phyloP scores from a whole-genome alignment of 2,329 filamentous ascomycete species.

The Stachybotrys elegans region DNA sequence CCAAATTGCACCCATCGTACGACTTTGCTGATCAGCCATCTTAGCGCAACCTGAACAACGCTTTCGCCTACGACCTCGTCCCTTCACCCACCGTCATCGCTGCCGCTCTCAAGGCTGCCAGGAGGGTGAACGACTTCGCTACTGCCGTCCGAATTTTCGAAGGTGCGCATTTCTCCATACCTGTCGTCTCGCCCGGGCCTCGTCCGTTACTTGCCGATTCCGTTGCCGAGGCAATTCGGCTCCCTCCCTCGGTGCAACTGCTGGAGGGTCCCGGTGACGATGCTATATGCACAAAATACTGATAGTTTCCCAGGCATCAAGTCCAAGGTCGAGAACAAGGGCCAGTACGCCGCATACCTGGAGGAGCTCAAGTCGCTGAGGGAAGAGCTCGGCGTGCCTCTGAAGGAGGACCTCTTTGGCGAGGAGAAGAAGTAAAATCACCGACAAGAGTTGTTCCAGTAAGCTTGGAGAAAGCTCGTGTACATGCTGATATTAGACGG shows the following conservation, averaged over 20 bases:
- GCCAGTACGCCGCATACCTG: slow-evolving; percentile 95
- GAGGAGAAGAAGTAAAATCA: slow-evolving; percentile 35
- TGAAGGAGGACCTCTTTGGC: slow-evolving; percentile 93
- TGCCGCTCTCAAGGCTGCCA: slow-evolving; percentile 87
- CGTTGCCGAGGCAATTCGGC: too few species aligned
- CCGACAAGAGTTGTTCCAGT: slow-evolving; percentile 13
- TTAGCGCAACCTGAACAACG: slow-evolving; percentile 94
- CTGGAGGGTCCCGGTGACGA: too few species aligned
- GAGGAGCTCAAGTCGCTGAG: slow-evolving; percentile 87
- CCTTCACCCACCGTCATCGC: slow-evolving; percentile 86
- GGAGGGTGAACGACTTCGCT: slow-evolving; percentile 96
- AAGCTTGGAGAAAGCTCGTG: slow-evolving; percentile 20
- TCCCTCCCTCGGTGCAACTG: too few species aligned
- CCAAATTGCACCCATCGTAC: slow-evolving; percentile 11
- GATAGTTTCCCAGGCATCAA: slow-evolving; percentile 69
- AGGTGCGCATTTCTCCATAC: slow-evolving; percentile 56
- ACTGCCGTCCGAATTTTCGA: slow-evolving; percentile 98
- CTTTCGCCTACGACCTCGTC: slow-evolving; percentile 99
- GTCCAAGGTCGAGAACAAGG: slow-evolving; percentile 98
- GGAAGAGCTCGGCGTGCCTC: slow-evolving; percentile 84
- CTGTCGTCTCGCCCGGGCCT: background rate
- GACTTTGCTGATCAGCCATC: slow-evolving; percentile 21
- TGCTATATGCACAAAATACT: too few species aligned
- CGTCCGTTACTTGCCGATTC: too few species aligned
- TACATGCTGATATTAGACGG: slow-evolving; percentile 30